A percentile compares a stretch with the other conserved stretches of the same genome.
Conservation (phyloP, 2,329 filamentous ascomycete species). For the Trichoderma pleuroti region DNA sequence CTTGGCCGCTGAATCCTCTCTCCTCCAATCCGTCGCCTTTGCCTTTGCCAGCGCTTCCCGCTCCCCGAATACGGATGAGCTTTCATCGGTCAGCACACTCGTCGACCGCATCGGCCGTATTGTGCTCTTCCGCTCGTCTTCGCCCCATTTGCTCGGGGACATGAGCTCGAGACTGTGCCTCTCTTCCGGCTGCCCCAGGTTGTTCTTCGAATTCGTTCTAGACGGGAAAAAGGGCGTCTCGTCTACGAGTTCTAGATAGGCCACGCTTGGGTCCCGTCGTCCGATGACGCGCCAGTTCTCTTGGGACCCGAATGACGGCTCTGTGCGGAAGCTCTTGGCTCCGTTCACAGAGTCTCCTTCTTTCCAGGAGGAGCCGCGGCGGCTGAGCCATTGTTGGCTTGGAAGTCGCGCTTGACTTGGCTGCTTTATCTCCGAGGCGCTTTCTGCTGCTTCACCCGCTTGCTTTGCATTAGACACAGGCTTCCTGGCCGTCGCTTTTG, state of each 20-base stretch:
- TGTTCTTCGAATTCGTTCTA: slow-evolving; percentile 27
- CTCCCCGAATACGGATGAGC: slow-evolving; percentile 20
- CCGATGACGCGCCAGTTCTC: slow-evolving; percentile 38
- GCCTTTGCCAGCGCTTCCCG: slow-evolving; percentile 10
- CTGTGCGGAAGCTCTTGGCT: slow-evolving; percentile 27
- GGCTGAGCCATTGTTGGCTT: slow-evolving; percentile 21
- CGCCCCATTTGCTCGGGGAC: slow-evolving; percentile 17
- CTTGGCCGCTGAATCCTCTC: slow-evolving; percentile 23
- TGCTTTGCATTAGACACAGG: slow-evolving; percentile 23
- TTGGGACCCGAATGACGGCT: slow-evolving; percentile 34
- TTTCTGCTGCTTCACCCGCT: slow-evolving; percentile 26
- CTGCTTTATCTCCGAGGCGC: slow-evolving; percentile 25
- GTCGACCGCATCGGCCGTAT: slow-evolving; percentile 13
- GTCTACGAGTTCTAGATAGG: slow-evolving; percentile 35
- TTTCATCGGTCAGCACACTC: slow-evolving; percentile 14
- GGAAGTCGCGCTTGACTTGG: slow-evolving; percentile 27
- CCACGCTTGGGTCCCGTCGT: slow-evolving; percentile 29
- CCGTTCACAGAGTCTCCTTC: slow-evolving; percentile 24
- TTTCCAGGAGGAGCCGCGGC: slow-evolving; percentile 24
- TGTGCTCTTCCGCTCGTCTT: slow-evolving; percentile 15
- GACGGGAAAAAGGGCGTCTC: slow-evolving; percentile 39
- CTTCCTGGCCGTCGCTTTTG: slow-evolving; percentile 6
- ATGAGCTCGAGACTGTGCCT: slow-evolving; percentile 17
- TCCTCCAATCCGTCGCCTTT: slow-evolving; percentile 16
- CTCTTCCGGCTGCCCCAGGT: slow-evolving; percentile 20